These are phyloP conservation scores for Cyberlindnera xishuangbannaensis DNA, from an alignment of 805 yeast genomes.

Conservation along the genomic window DNA sequence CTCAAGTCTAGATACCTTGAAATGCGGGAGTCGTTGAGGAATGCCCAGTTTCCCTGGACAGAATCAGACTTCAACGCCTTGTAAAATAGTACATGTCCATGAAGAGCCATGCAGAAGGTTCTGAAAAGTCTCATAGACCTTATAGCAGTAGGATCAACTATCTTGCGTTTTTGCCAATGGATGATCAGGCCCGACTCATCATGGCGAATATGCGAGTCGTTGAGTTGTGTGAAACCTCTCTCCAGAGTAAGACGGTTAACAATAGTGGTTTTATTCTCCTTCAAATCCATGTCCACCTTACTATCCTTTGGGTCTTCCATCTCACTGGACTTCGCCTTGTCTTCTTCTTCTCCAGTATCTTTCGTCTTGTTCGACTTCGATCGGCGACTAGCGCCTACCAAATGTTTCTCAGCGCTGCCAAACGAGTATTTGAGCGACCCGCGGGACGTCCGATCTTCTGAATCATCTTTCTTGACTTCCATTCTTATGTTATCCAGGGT, in stretches of 20 bases:
- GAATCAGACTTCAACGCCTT: background rate
- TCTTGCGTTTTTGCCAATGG: slow-evolving; percentile 1
- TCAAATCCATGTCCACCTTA: background rate
- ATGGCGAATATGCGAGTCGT: slow-evolving; percentile 3
- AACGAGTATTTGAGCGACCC: no score
- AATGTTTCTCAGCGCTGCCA: no score
- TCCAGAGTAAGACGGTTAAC: background rate
- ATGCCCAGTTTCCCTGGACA: slow-evolving; percentile 4
- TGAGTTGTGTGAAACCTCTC: slow-evolving; percentile 2
- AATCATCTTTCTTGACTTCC: no score
- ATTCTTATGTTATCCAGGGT: no score
- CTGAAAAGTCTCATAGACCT: slow-evolving; percentile 1
- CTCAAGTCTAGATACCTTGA: background rate
- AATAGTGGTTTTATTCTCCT: background rate
- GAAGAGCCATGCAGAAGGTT: slow-evolving; percentile 1
- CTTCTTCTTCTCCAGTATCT: no score
- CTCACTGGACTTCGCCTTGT: no score
- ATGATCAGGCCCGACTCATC: slow-evolving; percentile 3
- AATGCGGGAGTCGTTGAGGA: background rate
- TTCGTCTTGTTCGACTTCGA: no score
- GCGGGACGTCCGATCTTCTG: no score
- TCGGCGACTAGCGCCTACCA: no score
- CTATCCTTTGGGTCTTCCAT: no score
- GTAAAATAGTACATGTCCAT: slow-evolving; percentile 1
- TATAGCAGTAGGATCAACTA: slow-evolving; percentile 3